Evolutionary conservation across 78 protist genomes (phyloP).

Genomic region (Isochrysis galbana): DNA sequence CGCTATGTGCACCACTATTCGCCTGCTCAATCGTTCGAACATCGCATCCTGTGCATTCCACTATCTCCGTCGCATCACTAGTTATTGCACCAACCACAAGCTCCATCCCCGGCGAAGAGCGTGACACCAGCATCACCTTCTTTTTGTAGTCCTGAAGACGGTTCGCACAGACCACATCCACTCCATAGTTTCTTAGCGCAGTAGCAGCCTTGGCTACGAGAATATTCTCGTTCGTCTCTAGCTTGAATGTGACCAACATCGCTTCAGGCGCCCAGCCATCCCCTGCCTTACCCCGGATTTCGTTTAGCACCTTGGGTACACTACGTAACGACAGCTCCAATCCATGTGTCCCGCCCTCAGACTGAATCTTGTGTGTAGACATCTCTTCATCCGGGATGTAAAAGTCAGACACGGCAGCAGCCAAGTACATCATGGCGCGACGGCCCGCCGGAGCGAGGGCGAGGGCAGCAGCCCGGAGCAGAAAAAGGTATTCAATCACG

Average conservation of each 20-base stretch:
- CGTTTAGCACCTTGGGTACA: conserved; percentile 61
- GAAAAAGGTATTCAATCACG: conserved; percentile 60
- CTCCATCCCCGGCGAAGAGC: no score
- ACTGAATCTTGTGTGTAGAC: conserved; percentile 67
- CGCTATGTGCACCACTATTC: no score
- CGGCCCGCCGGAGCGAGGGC: conserved; percentile 18
- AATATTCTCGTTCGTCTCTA: conserved; percentile 54
- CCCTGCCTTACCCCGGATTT: not conserved
- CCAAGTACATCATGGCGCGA: conserved; percentile 37
- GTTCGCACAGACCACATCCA: conserved; percentile 21
- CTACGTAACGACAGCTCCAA: conserved; percentile 26
- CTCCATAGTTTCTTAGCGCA: conserved; percentile 28
- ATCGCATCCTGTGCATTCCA: no score
- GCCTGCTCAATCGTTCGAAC: no score
- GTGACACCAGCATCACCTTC: not conserved
- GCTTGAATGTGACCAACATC: conserved; percentile 50
- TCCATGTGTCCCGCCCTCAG: not conserved
- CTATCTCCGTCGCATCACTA: no score
- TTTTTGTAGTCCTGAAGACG: not conserved
- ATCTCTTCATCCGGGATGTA: conserved; percentile 28
- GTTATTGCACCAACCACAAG: no score
- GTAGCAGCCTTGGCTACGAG: conserved; percentile 40
- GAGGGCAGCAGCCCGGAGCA: conserved; percentile 25
- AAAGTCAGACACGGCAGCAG: conserved; percentile 70
- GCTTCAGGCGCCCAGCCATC: conserved; percentile 52